Conservation (phyloP, 2,329 filamentous ascomycete species). For the Pyrenochaeta sp. region DNA sequence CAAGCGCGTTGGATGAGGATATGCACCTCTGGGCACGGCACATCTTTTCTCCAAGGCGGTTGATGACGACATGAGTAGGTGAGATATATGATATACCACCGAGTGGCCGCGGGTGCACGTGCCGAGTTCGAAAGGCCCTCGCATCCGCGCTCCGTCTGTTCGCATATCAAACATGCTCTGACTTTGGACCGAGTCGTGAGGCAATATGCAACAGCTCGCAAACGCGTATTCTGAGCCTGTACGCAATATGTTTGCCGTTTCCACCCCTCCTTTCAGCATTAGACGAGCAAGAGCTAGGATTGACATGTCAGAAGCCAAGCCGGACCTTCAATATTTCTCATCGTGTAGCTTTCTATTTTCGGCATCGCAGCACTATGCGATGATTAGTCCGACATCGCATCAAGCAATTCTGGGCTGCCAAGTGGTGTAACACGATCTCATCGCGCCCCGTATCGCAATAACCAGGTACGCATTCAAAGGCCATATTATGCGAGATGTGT, state of each 20-base stretch:
- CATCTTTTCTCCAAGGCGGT: not conserved
- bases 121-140: too few relatives aligned
- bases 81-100: not conserved
- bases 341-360: not conserved
- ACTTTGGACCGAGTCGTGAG: too few relatives aligned
- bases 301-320: not conserved
- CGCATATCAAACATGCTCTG: too few relatives aligned
- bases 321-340: slow-evolving; percentile 1
- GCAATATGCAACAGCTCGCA: not conserved
- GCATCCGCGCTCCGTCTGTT: too few relatives aligned
- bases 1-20: not conserved
- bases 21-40: too few relatives aligned
- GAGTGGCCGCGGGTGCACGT: not conserved
- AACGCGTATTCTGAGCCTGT: not conserved
- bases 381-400: not conserved
- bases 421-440: not conserved
- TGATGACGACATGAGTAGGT: slow-evolving; percentile 6
- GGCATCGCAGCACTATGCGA: slow-evolving; percentile 2
- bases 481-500: slow-evolving; percentile 1
- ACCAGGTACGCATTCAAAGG: not conserved
- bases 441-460: not conserved
- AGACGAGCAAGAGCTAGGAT: not conserved
- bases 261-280: not conserved
- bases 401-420: not conserved
- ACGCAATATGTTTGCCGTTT: not conserved